These are phyloP conservation scores for Backusella sp. DNA, from an alignment of 192 early-diverging fungal species.

Conservation along the genomic window DNA sequence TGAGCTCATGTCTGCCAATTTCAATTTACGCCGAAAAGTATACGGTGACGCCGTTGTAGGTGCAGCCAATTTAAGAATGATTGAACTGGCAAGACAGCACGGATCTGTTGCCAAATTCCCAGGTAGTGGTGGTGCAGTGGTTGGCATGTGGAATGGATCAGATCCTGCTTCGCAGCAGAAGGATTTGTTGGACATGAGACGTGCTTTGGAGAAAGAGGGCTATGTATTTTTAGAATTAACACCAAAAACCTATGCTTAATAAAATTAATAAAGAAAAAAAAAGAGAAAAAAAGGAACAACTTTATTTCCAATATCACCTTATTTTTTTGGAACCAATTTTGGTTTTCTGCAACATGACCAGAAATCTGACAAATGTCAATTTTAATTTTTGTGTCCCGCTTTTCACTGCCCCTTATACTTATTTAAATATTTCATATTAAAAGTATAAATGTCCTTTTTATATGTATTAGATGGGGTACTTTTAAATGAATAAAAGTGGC, in stretches of 20 bases:
- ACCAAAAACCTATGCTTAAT: constrained; percentile 7
- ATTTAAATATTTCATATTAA: no score
- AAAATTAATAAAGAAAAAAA: neutral
- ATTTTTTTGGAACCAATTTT: neutral
- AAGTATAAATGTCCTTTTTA: no score
- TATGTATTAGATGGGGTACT: neutral
- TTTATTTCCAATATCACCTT: neutral
- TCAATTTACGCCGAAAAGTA: constrained; percentile 43
- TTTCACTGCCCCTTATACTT: neutral
- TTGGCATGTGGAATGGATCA: constrained; percentile 51
- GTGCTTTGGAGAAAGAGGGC: constrained; percentile 39
- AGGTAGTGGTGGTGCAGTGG: constrained; percentile 59
- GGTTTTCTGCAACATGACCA: neutral
- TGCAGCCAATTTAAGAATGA: constrained; percentile 46
- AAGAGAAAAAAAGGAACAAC: neutral
- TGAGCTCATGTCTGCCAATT: constrained; percentile 56
- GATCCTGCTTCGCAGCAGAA: neutral
- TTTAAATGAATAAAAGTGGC: neutral
- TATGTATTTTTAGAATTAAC: constrained; percentile 38
- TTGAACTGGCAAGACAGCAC: constrained; percentile 41
- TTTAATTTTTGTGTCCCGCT: neutral
- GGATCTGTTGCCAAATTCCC: constrained; percentile 57
- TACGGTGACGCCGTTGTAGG: constrained; percentile 56
- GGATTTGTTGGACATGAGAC: constrained; percentile 29
- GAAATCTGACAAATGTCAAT: neutral